Conservation (phyloP, 2,329 filamentous ascomycete genomes). For the Drechslerella dactyloides region DNA sequence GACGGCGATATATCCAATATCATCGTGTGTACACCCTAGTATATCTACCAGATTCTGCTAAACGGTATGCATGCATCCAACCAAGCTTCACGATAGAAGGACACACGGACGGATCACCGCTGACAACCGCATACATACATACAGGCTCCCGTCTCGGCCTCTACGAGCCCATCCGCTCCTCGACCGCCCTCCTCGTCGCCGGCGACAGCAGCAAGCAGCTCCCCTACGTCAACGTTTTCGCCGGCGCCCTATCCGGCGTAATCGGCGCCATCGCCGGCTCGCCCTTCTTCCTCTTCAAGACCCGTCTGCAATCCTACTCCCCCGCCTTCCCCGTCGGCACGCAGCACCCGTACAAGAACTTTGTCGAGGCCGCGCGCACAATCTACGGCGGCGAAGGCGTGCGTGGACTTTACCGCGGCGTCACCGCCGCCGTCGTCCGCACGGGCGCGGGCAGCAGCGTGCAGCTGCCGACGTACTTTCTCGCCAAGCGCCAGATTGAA, state of each 20-base stretch:
- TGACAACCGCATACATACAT: not conserved
- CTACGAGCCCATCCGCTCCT: conserved; percentile 89
- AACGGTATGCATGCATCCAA: conserved; percentile 64
- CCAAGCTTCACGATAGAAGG: no score
- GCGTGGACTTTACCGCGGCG: conserved; percentile 83
- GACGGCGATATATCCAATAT: conserved; percentile 10
- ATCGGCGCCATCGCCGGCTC: conserved; percentile 91
- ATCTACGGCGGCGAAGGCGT: conserved; percentile 81
- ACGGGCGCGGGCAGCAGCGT: conserved; percentile 96
- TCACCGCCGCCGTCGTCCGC: conserved; percentile 90
- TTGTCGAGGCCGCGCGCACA: conserved; percentile 78
- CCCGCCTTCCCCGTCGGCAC: conserved; percentile 92
- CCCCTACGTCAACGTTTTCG: conserved; percentile 89
- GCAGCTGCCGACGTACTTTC: conserved; percentile 96
- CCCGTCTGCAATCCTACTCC: conserved; percentile 89
- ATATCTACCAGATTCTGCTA: conserved; percentile 93
- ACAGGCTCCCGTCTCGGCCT: conserved; percentile 85
- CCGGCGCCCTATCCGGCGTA: conserved; percentile 85
- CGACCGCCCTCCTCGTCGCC: conserved; percentile 72
- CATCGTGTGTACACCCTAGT: no score
- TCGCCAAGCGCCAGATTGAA: conserved; percentile 85
- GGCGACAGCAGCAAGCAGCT: conserved; percentile 77
- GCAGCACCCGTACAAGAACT: conserved; percentile 91
- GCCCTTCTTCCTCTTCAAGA: conserved; percentile 98
- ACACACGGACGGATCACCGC: not conserved